Evolutionary conservation across 306 rosid species (phyloP), one percentile per base, ranked within the genome.

Genomic region (Pterocarpus macrocarpus): DNA sequence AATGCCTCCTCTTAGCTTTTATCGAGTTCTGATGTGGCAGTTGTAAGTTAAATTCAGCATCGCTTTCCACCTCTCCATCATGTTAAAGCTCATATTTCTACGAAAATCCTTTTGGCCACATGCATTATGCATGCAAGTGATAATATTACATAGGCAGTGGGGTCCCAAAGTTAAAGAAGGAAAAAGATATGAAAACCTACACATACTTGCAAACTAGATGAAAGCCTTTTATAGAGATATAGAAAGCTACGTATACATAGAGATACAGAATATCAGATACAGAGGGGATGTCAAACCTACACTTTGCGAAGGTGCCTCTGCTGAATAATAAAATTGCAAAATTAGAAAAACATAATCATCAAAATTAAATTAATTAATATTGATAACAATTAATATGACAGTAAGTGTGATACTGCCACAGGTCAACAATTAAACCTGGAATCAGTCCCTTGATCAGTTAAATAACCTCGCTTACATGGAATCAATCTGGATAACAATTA

Each of bases 401-500:
- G 14, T 9, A 9, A 47, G 53, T 11, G 53, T 47, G 53, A 47
- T 11, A 13, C 53, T 47, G 15, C 53, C 53, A 47, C 1, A 3
- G 53, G 8, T 47, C 53, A 47, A 47, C 53, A 47, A 47, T 47
- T 11, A 47, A 47, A 47, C 53, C 13, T 47, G 53, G n/a, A 12
- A 47, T 47, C 4, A 47, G 53, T 47, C n/a, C 13, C 53, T 47
- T 12, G 15, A 47, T 13, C 13, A 47, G 53, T 47, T 47, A 10
- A 47, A 13, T 45, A 8, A 45, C 50, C 50, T 8, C 8, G 15
- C 17, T 67, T 30, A 56, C 14, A 67, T 10, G 41, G 34, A 32
- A 43, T 72, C 70, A 58, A 69, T 52, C 47, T 69, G 36, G 15
- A 43, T 52, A 14, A 8, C 43, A 63, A 76, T 50, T 61, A 67